Conservation (phyloP, 305 asterid species). For the Fraxinus dipetala region DNA sequence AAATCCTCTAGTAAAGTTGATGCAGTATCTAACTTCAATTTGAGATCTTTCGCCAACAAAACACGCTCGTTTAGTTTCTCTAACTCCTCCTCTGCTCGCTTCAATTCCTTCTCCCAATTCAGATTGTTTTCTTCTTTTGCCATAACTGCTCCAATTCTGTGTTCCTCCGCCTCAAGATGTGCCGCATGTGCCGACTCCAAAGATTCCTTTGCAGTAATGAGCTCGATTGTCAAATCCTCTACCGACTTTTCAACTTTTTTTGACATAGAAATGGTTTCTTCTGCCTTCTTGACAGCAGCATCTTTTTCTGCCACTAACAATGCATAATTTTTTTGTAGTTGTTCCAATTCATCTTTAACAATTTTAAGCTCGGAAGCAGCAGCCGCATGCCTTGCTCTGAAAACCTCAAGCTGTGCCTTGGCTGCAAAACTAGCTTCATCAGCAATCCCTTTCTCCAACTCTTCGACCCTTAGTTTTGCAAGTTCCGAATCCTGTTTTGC, state of each 20-base stretch:
- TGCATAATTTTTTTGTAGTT: conserved; percentile 53
- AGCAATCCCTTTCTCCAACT: conserved; percentile 88
- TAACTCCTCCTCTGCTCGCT: conserved; percentile 69
- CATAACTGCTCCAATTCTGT: conserved; percentile 68
- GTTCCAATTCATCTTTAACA: conserved; percentile 61
- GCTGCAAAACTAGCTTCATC: conserved; percentile 81
- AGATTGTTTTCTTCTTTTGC: conserved; percentile 70
- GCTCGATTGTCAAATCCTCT: conserved; percentile 68
- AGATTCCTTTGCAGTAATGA: conserved; percentile 63
- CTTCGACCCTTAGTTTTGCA: conserved; percentile 81
- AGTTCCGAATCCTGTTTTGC: conserved; percentile 90
- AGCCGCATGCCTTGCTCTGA: conserved; percentile 69
- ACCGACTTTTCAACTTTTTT: conserved; percentile 69
- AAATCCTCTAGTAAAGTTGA: conserved; percentile 48
- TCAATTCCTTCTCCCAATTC: conserved; percentile 72
- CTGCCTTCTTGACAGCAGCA: conserved; percentile 52
- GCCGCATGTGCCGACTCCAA: conserved; percentile 78
- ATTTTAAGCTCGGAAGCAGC: conserved; percentile 70
- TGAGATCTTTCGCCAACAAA: conserved; percentile 56
- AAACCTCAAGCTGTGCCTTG: conserved; percentile 96
- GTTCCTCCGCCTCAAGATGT: conserved; percentile 83
- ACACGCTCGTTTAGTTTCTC: conserved; percentile 52
- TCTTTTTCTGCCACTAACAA: conserved; percentile 61
- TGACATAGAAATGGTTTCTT: conserved; percentile 53
- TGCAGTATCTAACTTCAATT: conserved; percentile 54